Base-by-base conservation (phyloP, 2,329 filamentous ascomycete genomes). In the Paramyrothecium roridum region DNA sequence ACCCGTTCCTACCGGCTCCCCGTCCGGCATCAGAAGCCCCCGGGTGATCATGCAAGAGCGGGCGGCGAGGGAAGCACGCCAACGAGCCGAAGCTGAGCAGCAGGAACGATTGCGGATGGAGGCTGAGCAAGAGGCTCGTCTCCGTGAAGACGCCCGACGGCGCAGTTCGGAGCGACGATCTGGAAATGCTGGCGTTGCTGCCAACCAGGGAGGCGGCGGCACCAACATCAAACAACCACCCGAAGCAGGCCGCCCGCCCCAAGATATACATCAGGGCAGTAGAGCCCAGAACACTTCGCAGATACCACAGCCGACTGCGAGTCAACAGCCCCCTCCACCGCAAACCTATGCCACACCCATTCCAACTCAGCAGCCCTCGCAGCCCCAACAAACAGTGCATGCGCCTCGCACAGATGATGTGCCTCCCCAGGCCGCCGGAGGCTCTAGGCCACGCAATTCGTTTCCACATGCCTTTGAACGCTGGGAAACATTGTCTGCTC, bases 401-500 rank as follows among this genome's bases (percentile, higher is more conserved):
- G 56, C 53, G 22, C 43, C 59, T 21, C 62, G 63, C 51, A 45
- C 61, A 13, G 46, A 56, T 16, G 64, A 66, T 33, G 48, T 56
- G 23, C 50, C 59, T 3, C 52, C 52, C 40, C 61, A 66, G 49
- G 56, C 56, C 19, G 52, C 60, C 11, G 57, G 60, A 23, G 55
- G 59, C 46, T 59, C 68, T 3, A 74, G 80, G 52, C 71, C 81
- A 52, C 79, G 86, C 55, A 90, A 89, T 49, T 87, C 88, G 0
- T 98, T 99, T 62, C 95, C 95, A 1, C 95, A 98, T 73, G 95
- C 95, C 0, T 99, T 99, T 66, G 93, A 99, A 72, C 84, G 95
- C 57, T 99, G 95, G 95, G 95, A 99, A 70, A 93, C 91, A 0
- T 76, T 99, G 3, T 99, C 95, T 0, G 96, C 95, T 7, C 93